These are phyloP conservation scores for Endocarpon pusillum DNA, from an alignment of 495 filamentous ascomycete species.

Conservation along the genomic window DNA sequence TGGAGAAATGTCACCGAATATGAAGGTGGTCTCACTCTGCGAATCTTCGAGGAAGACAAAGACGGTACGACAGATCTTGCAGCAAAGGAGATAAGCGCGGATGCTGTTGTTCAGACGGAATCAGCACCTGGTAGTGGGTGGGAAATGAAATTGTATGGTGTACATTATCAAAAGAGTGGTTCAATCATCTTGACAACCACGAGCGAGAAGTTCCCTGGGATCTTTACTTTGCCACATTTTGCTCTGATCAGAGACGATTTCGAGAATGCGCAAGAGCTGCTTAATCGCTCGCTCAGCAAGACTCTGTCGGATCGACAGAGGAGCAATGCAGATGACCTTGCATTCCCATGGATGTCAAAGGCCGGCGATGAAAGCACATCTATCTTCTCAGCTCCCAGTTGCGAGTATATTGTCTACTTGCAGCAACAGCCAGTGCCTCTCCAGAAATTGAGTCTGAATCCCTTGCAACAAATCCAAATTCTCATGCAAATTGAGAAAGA, in stretches of 20 bases:
- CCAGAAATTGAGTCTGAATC: conserved; percentile 15
- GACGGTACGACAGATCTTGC: conserved; percentile 15
- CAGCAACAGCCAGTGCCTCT: conserved; percentile 53
- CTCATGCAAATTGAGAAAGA: conserved; percentile 66
- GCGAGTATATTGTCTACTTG: conserved; percentile 76
- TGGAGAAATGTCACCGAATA: conserved; percentile 49
- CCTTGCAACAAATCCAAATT: conserved; percentile 18
- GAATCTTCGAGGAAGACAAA: conserved; percentile 25
- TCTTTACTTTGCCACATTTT: conserved; percentile 79
- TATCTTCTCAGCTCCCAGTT: conserved; percentile 47
- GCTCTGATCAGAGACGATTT: conserved; percentile 48
- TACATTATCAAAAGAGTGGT: conserved; percentile 66
- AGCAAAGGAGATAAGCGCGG: conserved; percentile 32
- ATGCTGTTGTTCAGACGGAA: conserved; percentile 53
- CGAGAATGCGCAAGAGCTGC: conserved; percentile 42
- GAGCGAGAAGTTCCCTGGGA: conserved; percentile 78
- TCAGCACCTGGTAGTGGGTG: conserved; percentile 48
- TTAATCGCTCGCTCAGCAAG: conserved; percentile 53
- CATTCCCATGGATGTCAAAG: conserved; percentile 48
- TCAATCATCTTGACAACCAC: conserved; percentile 68
- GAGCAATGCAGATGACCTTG: conserved; percentile 29
- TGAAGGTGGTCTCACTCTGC: conserved; percentile 27
- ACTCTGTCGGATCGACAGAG: conserved; percentile 43
- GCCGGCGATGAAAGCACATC: conserved; percentile 35
- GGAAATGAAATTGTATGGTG: conserved; percentile 59